Percentiles rank a stretch among this genome's conserved stretches.
These are phyloP conservation scores for Aspergillus jensenii DNA, from an alignment of 2,329 filamentous ascomycete species.

Conservation along the genomic window DNA sequence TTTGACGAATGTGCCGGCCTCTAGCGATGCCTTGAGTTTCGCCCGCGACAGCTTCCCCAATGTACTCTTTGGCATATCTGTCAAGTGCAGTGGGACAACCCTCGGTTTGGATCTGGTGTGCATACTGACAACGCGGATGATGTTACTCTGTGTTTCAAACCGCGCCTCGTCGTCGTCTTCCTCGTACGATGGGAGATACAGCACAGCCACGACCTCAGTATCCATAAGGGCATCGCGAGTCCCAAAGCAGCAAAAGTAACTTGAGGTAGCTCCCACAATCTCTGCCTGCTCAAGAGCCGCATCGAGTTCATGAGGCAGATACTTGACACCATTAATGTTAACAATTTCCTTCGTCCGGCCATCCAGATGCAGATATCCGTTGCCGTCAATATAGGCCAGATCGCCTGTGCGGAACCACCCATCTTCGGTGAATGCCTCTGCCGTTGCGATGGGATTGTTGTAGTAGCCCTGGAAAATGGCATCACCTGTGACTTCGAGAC, in stretches of 20 bases:
- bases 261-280: not conserved
- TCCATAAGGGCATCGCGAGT: not conserved
- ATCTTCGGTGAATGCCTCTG: slow-evolving; percentile 26
- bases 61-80: not conserved
- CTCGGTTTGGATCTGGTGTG: not conserved
- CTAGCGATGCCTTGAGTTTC: not conserved
- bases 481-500: slow-evolving; percentile 9
- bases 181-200: not conserved
- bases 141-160: not conserved
- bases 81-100: not conserved
- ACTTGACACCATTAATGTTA: not conserved
- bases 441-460: slow-evolving; percentile 30
- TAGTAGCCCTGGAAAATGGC: slow-evolving; percentile 31
- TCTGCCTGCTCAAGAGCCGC: not conserved
- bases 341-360: not conserved
- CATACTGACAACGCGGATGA: not conserved
- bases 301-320: not conserved
- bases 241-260: not conserved
- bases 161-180: not conserved
- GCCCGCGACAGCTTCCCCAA: not conserved
- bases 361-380: not conserved
- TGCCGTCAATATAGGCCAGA: slow-evolving; percentile 11
- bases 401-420: slow-evolving; percentile 34
- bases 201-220: not conserved
- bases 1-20: not conserved